Base-by-base conservation (phyloP, 768 basidiomycete genomes). In the Naganishia onofrii region DNA sequence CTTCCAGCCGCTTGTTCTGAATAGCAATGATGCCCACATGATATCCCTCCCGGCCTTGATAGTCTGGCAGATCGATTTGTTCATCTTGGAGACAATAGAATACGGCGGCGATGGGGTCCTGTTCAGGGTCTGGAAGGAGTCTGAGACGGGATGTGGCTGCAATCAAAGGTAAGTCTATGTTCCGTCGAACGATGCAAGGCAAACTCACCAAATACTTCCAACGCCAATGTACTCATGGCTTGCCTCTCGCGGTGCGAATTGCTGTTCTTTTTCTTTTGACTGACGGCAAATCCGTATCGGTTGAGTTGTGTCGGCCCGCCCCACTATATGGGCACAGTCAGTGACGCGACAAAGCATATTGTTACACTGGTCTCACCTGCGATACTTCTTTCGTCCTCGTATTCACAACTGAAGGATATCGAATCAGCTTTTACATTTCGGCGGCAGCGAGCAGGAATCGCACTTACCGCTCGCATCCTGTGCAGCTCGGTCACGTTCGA, bases 131-230 rank as follows among this genome's bases (percentile, higher is more conserved):
- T 0, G 93, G 90, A 13, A 88, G 82, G 36, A 85, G 84, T 17
- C 84, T 83, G 26, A 81, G 86, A 29, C 83, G 82, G 0, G 90
- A 88, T 17, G 86, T 86, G 19, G 85, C 91, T 91, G 72, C 3
- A n/a, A 34, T 23, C 54, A 42, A 36, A 32, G 63, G 64, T 21
- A 23, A 54, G 66, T 0, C 51, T 17, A 34, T n/a, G 7, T 2
- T 9, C 29, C 1, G 3, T 17, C 38, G 1, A 21, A 28, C 15
- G 28, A 23, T n/a, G 64, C 38, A 32, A 21, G n/a, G 46, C 54
- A 8, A 3, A 76, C 87, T 68, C 68, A 91, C 94, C 90, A 74
- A 94, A 92, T 1, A 93, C 81, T 79, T 99, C 96, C 52, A 97
- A 77, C 1, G 90, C 88, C 46, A 97, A 79, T 9, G 92, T 82